phyloP scores from a whole-genome alignment of 495 filamentous ascomycete genomes.

The Clavariopsis aquatica region DNA sequence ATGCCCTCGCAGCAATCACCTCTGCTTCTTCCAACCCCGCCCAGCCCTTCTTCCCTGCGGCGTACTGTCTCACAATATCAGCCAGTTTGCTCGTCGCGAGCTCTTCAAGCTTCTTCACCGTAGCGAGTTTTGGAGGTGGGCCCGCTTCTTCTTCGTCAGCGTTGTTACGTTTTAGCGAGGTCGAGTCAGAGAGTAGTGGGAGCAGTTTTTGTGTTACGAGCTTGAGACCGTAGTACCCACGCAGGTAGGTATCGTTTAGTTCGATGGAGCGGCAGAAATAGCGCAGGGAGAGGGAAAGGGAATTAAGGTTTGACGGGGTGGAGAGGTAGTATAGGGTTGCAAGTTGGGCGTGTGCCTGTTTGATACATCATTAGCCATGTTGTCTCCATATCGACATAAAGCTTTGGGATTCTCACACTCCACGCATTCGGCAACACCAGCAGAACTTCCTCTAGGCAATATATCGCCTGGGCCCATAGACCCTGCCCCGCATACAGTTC shows the following conservation, averaged over 20 bases:
- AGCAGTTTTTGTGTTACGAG: conserved; percentile 55
- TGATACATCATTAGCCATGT: not conserved
- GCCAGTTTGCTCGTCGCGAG: conserved; percentile 71
- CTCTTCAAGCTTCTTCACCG: conserved; percentile 67
- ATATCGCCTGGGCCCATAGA: conserved; percentile 77
- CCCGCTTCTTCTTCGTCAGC: conserved; percentile 40
- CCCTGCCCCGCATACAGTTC: conserved; percentile 80
- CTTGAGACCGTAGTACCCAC: conserved; percentile 88
- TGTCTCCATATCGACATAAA: not conserved
- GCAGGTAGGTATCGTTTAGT: conserved; percentile 86
- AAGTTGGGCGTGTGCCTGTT: conserved; percentile 79
- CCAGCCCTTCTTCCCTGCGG: conserved; percentile 64
- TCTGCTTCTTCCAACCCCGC: conserved; percentile 72
- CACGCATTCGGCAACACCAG: conserved; percentile 89
- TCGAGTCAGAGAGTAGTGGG: conserved; percentile 27
- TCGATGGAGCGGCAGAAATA: conserved; percentile 89
- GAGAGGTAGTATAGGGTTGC: conserved; percentile 80
- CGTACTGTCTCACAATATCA: conserved; percentile 68
- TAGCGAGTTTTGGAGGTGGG: conserved; percentile 48
- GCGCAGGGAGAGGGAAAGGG: conserved; percentile 69
- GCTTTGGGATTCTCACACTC: conserved; percentile 66
- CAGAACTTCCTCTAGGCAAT: conserved; percentile 86
- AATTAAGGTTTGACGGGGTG: conserved; percentile 52
- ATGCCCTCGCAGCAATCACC: conserved; percentile 71
- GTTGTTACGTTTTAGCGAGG: conserved; percentile 41